These are phyloP conservation scores for Lodderomyces parapsilosis DNA, from an alignment of 1,139 yeast species.

Conservation along the genomic window DNA sequence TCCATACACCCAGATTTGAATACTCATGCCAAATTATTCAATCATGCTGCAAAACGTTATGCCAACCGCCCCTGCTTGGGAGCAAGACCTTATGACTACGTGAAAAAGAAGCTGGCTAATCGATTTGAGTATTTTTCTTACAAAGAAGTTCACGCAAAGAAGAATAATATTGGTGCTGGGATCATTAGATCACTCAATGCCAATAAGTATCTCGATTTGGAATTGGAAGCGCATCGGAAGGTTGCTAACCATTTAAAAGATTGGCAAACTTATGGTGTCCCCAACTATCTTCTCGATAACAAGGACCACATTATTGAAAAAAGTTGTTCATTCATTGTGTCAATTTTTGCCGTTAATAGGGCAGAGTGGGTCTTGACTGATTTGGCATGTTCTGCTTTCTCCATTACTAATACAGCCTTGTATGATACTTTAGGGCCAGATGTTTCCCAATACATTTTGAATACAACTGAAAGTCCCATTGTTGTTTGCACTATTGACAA, in stretches of 20 bases:
- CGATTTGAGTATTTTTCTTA: slow-evolving; percentile 19
- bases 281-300: slow-evolving; percentile 9
- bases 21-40: slow-evolving; percentile 29
- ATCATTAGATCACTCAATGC: slow-evolving; percentile 23
- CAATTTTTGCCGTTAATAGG: slow-evolving; percentile 32
- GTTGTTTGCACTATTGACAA: slow-evolving; percentile 31
- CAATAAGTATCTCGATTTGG: slow-evolving; percentile 22
- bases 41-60: slow-evolving; percentile 21
- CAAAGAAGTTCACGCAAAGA: slow-evolving; percentile 15
- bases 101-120: slow-evolving; percentile 16
- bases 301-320: slow-evolving; percentile 13
- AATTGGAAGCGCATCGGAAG: slow-evolving; percentile 21
- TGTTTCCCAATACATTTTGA: slow-evolving; percentile 28
- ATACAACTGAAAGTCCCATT: slow-evolving; percentile 29
- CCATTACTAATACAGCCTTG: slow-evolving; percentile 35
- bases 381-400: slow-evolving; percentile 31
- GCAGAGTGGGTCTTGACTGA: slow-evolving; percentile 38
- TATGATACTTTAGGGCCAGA: slow-evolving; percentile 35
- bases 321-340: slow-evolving; percentile 26
- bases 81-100: slow-evolving; percentile 25
- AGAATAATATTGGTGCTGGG: slow-evolving; percentile 30
- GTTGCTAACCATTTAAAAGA: slow-evolving; percentile 22
- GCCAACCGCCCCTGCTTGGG: slow-evolving; percentile 29
- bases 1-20: slow-evolving; percentile 22
- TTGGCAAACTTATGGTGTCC: slow-evolving; percentile 11